Base-by-base conservation (phyloP, 2,329 filamentous ascomycete genomes). In the Clarireedia paspali region DNA sequence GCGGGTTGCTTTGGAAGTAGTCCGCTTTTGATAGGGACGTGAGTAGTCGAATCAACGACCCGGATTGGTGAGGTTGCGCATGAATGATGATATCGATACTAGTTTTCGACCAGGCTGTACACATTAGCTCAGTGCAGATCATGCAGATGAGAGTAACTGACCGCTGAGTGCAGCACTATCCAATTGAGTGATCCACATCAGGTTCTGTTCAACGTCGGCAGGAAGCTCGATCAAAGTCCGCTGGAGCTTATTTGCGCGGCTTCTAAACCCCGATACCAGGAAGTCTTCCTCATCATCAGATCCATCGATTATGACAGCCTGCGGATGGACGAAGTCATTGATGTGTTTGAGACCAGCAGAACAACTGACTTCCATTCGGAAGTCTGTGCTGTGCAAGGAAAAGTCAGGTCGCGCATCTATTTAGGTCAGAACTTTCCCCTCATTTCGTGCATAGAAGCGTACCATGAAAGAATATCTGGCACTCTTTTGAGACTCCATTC, bases 71-170 rank as follows among this genome's bases (percentile, higher is more conserved):
- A 3, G 83, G 73, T 6, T 84, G 80, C 1, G 88, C 89, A 57
- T 95, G 89, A 7, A 97, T 81, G 12, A 96, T 70, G 53, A 99
- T 88, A 61, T 97, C 90, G 59, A 97, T 77, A 39, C 78, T 82
- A 5, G 89, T 76, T 47, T 83, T 80, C 68, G 92, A 85, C 91
- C 91, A 96, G 36, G 81, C 87, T 85, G 66, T 24, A 44, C 26
- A 48, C 60, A 61, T 67, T 59, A 68, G 63, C 47, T 57, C n/a
- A 17, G 51, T 62, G 53, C 24, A 58, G 38, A 34, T 20, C 0
- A 47, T 53, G 38, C n/a, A 14, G 17, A 42, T 30, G 9, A 38
- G 2, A 5, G 27, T 47, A 59, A 58, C 69, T 64, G 75, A 87
- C 85, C 78, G 62, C 75, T 78, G 56, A 96, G 73, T 30, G 90